These are phyloP conservation scores for Blastocystis sp. DNA, from an alignment of 352 stramenopile species.

Conservation along the genomic window DNA sequence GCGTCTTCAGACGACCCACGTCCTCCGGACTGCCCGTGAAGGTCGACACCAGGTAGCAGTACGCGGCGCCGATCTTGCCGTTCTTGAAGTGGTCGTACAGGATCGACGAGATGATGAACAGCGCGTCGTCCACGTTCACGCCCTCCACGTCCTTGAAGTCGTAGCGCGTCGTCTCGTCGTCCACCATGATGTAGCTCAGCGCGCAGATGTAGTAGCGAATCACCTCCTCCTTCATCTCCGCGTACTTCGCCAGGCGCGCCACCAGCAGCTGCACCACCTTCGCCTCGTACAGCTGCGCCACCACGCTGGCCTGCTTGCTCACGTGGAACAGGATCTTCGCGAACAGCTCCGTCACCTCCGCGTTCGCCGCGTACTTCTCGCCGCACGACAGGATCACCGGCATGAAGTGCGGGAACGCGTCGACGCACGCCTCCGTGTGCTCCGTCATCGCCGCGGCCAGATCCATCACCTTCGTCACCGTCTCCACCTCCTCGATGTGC, in stretches of 20 bases:
- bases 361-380: slow-evolving; percentile 2
- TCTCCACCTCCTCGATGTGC: slow-evolving; percentile 54
- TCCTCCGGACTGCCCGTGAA: slow-evolving; percentile 1
- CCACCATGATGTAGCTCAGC: slow-evolving; percentile 69
- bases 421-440: slow-evolving; percentile 47
- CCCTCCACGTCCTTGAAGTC: slow-evolving; percentile 22
- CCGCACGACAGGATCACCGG: slow-evolving; percentile 3
- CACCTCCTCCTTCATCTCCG: slow-evolving; percentile 19
- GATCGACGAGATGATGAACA: slow-evolving; percentile 33
- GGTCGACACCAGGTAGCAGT: slow-evolving; percentile 33
- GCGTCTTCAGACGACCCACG: background rate
- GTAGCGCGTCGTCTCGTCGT: slow-evolving; percentile 43
- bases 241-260: slow-evolving; percentile 2
- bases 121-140: background rate
- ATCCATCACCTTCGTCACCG: slow-evolving; percentile 55
- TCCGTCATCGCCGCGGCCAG: slow-evolving; percentile 33
- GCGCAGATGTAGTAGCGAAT: slow-evolving; percentile 56
- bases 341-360: slow-evolving; percentile 39
- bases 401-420: slow-evolving; percentile 63
- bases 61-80: slow-evolving; percentile 66
- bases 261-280: slow-evolving; percentile 49
- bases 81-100: slow-evolving; percentile 52
- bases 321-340: slow-evolving; percentile 61
- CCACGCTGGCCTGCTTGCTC: slow-evolving; percentile 44
- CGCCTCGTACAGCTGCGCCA: slow-evolving; percentile 18